Evolutionary conservation across 2,329 filamentous ascomycete genomes (phyloP), one percentile per base, ranked within the genome.

Genomic region (Coleophoma eucalyptorum): DNA sequence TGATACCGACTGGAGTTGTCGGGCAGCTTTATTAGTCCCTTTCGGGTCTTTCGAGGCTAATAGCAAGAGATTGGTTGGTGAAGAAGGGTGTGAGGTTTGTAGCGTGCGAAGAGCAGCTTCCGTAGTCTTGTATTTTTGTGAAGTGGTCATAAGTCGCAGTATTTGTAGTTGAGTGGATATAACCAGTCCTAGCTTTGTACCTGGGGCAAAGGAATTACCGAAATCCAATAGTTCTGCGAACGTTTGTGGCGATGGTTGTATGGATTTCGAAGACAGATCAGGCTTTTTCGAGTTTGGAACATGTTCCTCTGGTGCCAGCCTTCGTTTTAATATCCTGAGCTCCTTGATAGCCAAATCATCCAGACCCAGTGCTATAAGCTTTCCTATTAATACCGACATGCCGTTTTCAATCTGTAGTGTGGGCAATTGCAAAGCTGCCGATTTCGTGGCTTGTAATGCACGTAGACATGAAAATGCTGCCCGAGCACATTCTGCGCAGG

Each of bases 331-430:
- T 11, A 84, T 70, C 38, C 80, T 74, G 52, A 92, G 65, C 60
- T 92, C 88, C 61, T 83, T 88, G 40, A 83, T 67, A 0, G 89
- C 87, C 50, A 86, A 72, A n/a, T 83, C 80, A 43, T 87, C 79
- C 47, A 91, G 66, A 1, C 81, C 80, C 44, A 90, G 72, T 0
- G 73, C 71, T 13, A 90, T 70, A 1, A 92, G 72, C 62, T 84
- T 89, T 37, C 80, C 79, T 37, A 86, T 69, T 48, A 92, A 75
- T 0, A 84, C 82, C 15, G 86, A 80, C 76, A 89, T 87, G 49
- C 87, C 89, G 52, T 76, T 83, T 63, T 92, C 89, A 4, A 92
- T 67, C 62, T 92, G 87, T 37, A 88, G 70, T 42, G 80, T 76
- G 1, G 81, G 77, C n/a, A 84, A 70, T 10, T 77, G 69, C 10